Percentiles rank a stretch among this genome's conserved stretches.
phyloP scores from a whole-genome alignment of 331 rosid genomes.

The Quercus phellos region DNA sequence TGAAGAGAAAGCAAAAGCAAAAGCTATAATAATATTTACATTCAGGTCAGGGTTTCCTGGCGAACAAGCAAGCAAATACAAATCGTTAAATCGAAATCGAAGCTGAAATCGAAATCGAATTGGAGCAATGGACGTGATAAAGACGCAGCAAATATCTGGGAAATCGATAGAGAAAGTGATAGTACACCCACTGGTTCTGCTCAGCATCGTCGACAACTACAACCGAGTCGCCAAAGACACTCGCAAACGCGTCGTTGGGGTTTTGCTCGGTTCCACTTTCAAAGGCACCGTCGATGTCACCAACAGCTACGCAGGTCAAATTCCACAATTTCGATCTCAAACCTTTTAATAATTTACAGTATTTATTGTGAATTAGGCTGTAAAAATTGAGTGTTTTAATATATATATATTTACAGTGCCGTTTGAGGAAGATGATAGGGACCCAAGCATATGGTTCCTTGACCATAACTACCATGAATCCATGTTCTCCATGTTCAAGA shows the following conservation, averaged over 20 bases:
- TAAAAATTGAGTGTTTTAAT: neutral
- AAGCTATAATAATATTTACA: neutral
- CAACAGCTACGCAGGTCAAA: conserved; percentile 87
- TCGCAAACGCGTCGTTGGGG: conserved; percentile 90
- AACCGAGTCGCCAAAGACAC: conserved; percentile 88
- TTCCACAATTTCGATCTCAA: neutral
- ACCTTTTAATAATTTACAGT: too few species aligned
- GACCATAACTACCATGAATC: conserved; percentile 96
- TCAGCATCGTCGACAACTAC: conserved; percentile 94
- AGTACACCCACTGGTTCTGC: conserved; percentile 80
- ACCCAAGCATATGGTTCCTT: conserved; percentile 95
- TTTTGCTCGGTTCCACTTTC: conserved; percentile 73
- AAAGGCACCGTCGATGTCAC: conserved; percentile 91
- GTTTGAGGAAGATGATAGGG: conserved; percentile 94
- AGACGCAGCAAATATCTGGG: conserved; percentile 76
- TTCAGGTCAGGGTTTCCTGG: conserved; percentile 9
- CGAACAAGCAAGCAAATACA: neutral
- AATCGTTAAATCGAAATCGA: neutral
- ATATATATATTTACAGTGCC: conserved; percentile 50
- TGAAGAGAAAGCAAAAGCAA: neutral
- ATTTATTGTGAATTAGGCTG: neutral
- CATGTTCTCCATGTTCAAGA: conserved; percentile 97
- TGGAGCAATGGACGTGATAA: conserved; percentile 68
- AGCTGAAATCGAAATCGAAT: neutral
- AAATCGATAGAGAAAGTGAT: conserved; percentile 81